Conservation (phyloP, 441 rosid genomes). For the Syzygium malaccense region DNA sequence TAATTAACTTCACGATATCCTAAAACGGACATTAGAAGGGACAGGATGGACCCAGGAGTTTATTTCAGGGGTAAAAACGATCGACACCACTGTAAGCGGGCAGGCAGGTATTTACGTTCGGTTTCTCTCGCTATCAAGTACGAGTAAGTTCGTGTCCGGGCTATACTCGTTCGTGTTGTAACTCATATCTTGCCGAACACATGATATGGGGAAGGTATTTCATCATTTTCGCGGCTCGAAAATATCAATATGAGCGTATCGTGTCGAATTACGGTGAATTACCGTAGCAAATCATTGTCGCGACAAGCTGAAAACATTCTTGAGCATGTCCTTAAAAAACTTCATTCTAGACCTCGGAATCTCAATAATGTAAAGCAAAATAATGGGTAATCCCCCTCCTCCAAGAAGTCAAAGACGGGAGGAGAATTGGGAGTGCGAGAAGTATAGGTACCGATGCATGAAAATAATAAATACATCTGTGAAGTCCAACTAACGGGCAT, state of each 20-base stretch:
- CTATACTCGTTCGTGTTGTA: fast-evolving
- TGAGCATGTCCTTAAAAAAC: too few relatives aligned
- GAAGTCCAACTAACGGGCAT: too few relatives aligned
- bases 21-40: background rate
- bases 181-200: background rate
- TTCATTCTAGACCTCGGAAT: too few relatives aligned
- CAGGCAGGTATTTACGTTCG: background rate
- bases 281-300: background rate
- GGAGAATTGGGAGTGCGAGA: too few relatives aligned
- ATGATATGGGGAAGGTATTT: background rate
- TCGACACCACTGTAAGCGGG: background rate
- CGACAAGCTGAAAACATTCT: background rate
- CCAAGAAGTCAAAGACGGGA: too few relatives aligned
- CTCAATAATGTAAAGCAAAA: too few relatives aligned
- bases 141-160: background rate
- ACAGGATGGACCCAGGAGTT: background rate
- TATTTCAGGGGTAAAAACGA: background rate
- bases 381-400: too few relatives aligned
- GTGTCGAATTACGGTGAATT: background rate
- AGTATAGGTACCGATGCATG: too few relatives aligned
- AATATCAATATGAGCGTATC: background rate
- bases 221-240: background rate
- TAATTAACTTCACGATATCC: background rate
- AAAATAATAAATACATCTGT: too few relatives aligned
- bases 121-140: background rate